These are phyloP conservation scores for Cyberlindnera bimundalis DNA, from an alignment of 805 yeast species.

Conservation along the genomic window DNA sequence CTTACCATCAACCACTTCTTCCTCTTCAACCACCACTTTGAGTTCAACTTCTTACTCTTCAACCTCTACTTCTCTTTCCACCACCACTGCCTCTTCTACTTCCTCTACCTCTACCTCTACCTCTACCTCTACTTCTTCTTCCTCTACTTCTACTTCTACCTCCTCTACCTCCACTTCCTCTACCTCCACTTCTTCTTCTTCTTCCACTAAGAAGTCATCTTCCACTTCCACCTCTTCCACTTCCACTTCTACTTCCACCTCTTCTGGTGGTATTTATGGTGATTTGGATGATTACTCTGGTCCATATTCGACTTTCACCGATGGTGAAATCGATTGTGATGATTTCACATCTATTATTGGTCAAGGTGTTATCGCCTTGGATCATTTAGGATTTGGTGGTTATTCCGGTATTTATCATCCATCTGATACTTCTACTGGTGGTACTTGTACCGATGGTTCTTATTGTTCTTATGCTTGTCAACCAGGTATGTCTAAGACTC, in stretches of 20 bases:
- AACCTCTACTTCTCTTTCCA: too few species aligned
- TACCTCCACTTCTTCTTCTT: conserved; percentile 10
- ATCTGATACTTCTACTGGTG: conserved; percentile 57
- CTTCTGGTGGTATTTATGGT: conserved; percentile 42
- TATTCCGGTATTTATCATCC: conserved; percentile 65
- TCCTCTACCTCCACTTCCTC: conserved; percentile 24
- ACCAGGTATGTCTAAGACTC: conserved; percentile 98
- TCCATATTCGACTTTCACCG: conserved; percentile 61
- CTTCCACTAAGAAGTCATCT: conserved; percentile 19
- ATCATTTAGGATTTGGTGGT: conserved; percentile 76
- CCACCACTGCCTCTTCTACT: conserved; percentile 22
- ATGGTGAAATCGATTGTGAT: conserved; percentile 66
- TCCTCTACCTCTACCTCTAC: conserved; percentile 15
- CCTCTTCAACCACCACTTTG: conserved; percentile 6
- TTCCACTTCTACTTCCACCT: conserved; percentile 21
- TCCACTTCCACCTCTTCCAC: conserved; percentile 25
- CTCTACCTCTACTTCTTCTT: conserved; percentile 24
- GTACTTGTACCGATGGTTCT: conserved; percentile 77
- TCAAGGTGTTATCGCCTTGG: conserved; percentile 76
- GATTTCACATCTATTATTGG: conserved; percentile 63
- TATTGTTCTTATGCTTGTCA: conserved; percentile 98
- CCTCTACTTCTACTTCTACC: conserved; percentile 16
- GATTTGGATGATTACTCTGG: conserved; percentile 53
- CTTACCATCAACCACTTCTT: conserved; percentile 13
- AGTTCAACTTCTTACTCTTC: conserved; percentile 16